A percentile compares a stretch with the other conserved stretches of the same genome.
These are phyloP conservation scores for Chaetomidium leptoderma DNA, from an alignment of 495 filamentous ascomycete species.

Conservation along the genomic window DNA sequence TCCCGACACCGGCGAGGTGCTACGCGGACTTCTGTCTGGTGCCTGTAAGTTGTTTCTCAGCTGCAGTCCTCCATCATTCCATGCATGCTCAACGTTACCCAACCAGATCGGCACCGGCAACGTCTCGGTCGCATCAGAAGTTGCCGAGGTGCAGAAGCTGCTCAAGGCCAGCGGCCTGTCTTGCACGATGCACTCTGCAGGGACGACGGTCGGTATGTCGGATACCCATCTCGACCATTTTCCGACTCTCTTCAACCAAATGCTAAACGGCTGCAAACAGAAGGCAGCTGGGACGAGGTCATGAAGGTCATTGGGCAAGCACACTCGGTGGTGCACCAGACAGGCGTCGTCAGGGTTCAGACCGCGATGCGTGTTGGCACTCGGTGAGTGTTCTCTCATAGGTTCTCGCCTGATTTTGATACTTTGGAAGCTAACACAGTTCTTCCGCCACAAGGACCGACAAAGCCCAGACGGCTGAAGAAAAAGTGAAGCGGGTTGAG, in stretches of 20 bases:
- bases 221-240: neutral
- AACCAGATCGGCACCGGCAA: conserved; percentile 73
- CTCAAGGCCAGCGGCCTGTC: conserved; percentile 71
- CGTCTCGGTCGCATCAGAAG: conserved; percentile 78
- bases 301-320: conserved; percentile 87
- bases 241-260: neutral
- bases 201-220: conserved; percentile 77
- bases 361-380: conserved; percentile 83
- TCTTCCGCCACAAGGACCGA: conserved; percentile 35
- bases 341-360: conserved; percentile 79
- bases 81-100: neutral
- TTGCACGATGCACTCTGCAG: conserved; percentile 86
- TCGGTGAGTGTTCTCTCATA: conserved; percentile 48
- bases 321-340: conserved; percentile 76
- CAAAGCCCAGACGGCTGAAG: conserved; percentile 44
- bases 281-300: conserved; percentile 87
- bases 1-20: conserved; percentile 63
- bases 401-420: neutral
- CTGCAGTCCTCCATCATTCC: no score
- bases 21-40: conserved; percentile 80
- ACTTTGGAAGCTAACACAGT: neutral
- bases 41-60: conserved; percentile 56
- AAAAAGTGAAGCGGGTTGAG: conserved; percentile 47
- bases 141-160: conserved; percentile 85
- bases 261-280: conserved; percentile 38